Evolutionary conservation across 2,329 filamentous ascomycete species (phyloP), one percentile per base, ranked within the genome.

Genomic region (Sclerotinia subarctica): DNA sequence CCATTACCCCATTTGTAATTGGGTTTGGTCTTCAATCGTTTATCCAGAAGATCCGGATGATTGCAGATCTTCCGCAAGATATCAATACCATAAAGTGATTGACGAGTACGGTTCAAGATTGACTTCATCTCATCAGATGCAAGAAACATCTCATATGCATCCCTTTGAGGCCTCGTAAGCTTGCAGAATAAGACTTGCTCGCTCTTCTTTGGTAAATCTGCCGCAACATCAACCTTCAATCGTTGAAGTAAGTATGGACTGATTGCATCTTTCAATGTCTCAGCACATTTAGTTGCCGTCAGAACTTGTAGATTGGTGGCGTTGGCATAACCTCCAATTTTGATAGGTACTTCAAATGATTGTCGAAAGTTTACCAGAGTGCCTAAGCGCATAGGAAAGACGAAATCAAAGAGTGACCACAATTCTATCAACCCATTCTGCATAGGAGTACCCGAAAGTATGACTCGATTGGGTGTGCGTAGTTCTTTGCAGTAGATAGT

Each of bases 131-230:
- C 93, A 52, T 91, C 88, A 0, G 94, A 97, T 24, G 83, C 83
- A 2, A 98, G 82, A 73, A 97, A 98, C 6, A 85, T 82, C 76
- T 93, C 86, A 73, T 99, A 99, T 0, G 90, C 89, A 44, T 90
- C 84, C 62, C 91, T 86, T 77, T 99, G 95, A 19, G 89, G 81
- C 65, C 85, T 85, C 0, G 94, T 96, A 70, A 99, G 82, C 77
- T 96, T 96, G 81, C 95, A 98, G 78, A 99, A 98, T 3, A 99
- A 82, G 0, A 99, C 95, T 73, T 96, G 92, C 77, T 99, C 95
- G 63, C 89, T 96, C 83, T 99, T 99, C 78, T 96, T 92, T 0
- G 95, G 95, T 17, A 99, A 82, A 78, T 98, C 94, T 10, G 94
- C 88, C 5, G 95, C 94, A 19, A 99, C 95, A 78, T 99, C 95